A percentile compares a stretch with the other conserved stretches of the same genome.
Conservation (phyloP, 371 early-diverging fungal genomes). For the Lichtheimia corymbifera region DNA sequence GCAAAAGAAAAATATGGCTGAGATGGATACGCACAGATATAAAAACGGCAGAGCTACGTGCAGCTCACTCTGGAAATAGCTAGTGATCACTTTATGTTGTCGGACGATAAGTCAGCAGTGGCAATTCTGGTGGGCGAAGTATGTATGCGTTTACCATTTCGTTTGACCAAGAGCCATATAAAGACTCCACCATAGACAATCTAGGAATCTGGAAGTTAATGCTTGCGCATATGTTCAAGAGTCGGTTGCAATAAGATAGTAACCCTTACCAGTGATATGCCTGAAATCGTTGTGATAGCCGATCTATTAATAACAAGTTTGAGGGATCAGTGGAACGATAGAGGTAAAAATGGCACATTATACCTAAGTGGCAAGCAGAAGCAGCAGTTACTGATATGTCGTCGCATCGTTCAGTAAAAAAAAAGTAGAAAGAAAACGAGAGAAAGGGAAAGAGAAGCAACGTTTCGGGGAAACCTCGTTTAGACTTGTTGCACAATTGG, state of each 20-base stretch:
- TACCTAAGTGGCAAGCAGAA: conserved; percentile 7
- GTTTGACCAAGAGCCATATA: conserved; percentile 9
- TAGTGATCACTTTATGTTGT: neutral
- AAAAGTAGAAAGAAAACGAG: neutral
- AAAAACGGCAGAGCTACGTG: neutral
- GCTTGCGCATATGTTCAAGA: neutral
- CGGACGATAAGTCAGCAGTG: neutral
- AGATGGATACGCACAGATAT: neutral
- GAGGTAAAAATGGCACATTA: neutral
- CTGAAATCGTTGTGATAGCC: conserved; percentile 4
- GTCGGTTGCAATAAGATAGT: neutral
- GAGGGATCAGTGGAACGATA: neutral
- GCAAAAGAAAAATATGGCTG: conserved; percentile 1
- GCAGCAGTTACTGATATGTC: conserved; percentile 6
- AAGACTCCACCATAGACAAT: conserved; percentile 6
- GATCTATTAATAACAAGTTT: neutral
- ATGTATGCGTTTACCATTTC: neutral
- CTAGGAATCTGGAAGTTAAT: neutral
- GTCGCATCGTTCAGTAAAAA: neutral
- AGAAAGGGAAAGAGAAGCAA: no score
- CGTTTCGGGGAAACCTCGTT: no score
- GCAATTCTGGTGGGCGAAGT: neutral
- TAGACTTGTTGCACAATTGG: no score
- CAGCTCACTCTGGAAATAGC: conserved; percentile 1
- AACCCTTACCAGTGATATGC: neutral